phyloP scores from a whole-genome alignment of 352 stramenopile species.

The Phytopythium ostracodes region DNA sequence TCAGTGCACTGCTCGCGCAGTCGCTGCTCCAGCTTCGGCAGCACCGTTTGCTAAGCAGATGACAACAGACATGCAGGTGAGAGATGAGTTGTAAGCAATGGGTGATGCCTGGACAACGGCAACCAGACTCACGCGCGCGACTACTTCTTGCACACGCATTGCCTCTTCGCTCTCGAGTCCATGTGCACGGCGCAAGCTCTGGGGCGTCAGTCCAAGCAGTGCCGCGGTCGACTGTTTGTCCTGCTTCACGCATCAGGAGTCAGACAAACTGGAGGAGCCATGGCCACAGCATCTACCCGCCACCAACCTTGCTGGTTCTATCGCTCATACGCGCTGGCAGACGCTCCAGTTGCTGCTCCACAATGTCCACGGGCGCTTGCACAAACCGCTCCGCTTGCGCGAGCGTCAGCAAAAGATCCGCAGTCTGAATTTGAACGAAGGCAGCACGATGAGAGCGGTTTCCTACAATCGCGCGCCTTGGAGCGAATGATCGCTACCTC shows the following conservation, averaged over 20 bases:
- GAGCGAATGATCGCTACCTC: background rate
- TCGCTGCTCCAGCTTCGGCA: slow-evolving; percentile 26
- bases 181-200: slow-evolving; percentile 11
- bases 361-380: slow-evolving; percentile 3
- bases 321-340: background rate
- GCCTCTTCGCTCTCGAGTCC: slow-evolving; percentile 16
- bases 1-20: slow-evolving; percentile 24
- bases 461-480: background rate
- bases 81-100: background rate
- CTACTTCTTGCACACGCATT: slow-evolving; percentile 12
- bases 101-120: background rate
- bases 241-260: background rate
- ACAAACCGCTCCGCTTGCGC: slow-evolving; percentile 29
- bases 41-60: slow-evolving; percentile 16
- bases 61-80: background rate
- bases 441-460: background rate
- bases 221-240: background rate
- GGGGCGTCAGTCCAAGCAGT: slow-evolving; percentile 22
- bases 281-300: no score
- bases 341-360: slow-evolving; percentile 1
- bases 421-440: slow-evolving; percentile 1
- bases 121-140: slow-evolving; percentile 18
- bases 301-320: background rate
- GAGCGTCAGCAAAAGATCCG: slow-evolving; percentile 26
- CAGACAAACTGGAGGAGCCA: background rate